A percentile compares a stretch with the other conserved stretches of the same genome.
Conservation (phyloP, 345 rosid species). For the Bretschneidera sinensis region DNA sequence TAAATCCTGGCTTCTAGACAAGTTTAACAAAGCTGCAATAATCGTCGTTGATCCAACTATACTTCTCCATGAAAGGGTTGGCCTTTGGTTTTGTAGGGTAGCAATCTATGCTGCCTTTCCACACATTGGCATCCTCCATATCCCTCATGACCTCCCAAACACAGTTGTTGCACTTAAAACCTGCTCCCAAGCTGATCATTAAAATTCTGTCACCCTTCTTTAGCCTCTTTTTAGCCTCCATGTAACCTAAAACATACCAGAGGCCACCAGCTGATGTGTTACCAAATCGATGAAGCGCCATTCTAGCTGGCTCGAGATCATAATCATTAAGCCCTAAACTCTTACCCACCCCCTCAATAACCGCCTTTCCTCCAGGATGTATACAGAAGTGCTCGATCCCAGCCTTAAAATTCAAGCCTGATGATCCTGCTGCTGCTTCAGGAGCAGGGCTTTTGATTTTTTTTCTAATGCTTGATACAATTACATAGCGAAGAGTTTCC, state of each 20-base stretch:
- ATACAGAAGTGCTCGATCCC: constrained; percentile 82
- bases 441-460: constrained; percentile 12
- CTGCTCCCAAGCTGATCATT: constrained; percentile 64
- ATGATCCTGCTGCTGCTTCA: constrained; percentile 18
- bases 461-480: constrained; percentile 15
- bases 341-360: constrained; percentile 64
- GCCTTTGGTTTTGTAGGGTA: constrained; percentile 28
- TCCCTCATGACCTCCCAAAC: constrained; percentile 56
- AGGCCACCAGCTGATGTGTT: constrained; percentile 84
- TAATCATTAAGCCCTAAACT: constrained; percentile 46
- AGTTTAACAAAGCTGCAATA: background rate
- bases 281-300: constrained; percentile 79
- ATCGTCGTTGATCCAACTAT: constrained; percentile 35
- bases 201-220: constrained; percentile 41
- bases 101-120: constrained; percentile 41
- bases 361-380: constrained; percentile 87
- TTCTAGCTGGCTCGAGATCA: constrained; percentile 76
- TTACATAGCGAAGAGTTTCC: constrained; percentile 34
- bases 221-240: constrained; percentile 61
- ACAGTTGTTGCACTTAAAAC: constrained; percentile 60
- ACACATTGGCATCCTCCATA: constrained; percentile 42
- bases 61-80: constrained; percentile 37
- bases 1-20: background rate
- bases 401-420: constrained; percentile 48
- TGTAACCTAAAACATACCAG: constrained; percentile 75